Evolutionary conservation across 805 yeast genomes (phyloP).

Genomic region (Wickerhamiella bombiphila): DNA sequence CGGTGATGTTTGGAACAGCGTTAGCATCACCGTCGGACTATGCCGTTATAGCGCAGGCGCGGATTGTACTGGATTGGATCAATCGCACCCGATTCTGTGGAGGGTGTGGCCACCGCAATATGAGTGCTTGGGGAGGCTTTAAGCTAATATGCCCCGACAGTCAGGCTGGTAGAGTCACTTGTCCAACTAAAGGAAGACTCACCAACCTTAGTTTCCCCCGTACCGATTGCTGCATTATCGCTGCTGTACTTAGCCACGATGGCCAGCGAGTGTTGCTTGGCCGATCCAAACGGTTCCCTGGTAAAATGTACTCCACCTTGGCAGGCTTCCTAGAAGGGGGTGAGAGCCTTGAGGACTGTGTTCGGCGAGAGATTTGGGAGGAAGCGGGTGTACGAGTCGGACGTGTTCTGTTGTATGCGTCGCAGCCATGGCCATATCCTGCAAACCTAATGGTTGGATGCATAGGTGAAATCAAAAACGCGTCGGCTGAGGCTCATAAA

Average conservation of each 20-base stretch:
- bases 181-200: conserved; percentile 32
- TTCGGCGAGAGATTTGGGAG: conserved; percentile 84
- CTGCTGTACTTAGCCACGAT: conserved; percentile 53
- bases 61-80: conserved; percentile 78
- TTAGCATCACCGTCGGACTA: conserved; percentile 30
- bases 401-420: conserved; percentile 44
- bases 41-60: conserved; percentile 62
- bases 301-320: conserved; percentile 62
- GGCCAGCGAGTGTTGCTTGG: conserved; percentile 56
- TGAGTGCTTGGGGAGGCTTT: conserved; percentile 30
- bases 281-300: conserved; percentile 46
- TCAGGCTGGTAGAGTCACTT: conserved; percentile 15
- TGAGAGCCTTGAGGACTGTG: conserved; percentile 80
- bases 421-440: conserved; percentile 98
- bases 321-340: conserved; percentile 97
- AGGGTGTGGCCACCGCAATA: conserved; percentile 52
- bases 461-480: conserved; percentile 60
- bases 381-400: conserved; percentile 71
- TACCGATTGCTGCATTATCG: conserved; percentile 78
- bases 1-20: conserved; percentile 10
- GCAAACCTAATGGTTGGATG: conserved; percentile 90
- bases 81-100: conserved; percentile 62
- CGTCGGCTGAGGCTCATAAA: conserved; percentile 22
- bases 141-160: conserved; percentile 26
- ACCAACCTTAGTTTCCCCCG: conserved; percentile 82